Base-by-base conservation (phyloP, 2,329 filamentous ascomycete genomes). In the Arachnopeziza araneosa region DNA sequence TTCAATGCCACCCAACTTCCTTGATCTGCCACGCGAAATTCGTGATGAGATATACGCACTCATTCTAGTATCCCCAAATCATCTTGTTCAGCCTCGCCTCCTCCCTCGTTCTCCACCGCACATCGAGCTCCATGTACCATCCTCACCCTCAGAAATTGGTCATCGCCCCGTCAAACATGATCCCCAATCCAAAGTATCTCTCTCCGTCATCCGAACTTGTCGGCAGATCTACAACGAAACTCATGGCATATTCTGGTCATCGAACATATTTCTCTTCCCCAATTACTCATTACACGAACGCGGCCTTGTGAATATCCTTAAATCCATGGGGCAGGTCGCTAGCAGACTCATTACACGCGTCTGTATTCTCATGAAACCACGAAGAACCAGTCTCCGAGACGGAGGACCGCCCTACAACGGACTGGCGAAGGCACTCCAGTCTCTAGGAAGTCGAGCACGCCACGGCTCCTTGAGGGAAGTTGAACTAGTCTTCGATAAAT, bases 171-270 rank as follows among this genome's bases (percentile, higher is more conserved):
- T 44, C 36, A 44, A 44, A 44, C 36, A 44, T 44, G 36, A 14
- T 19, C 17, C 36, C 36, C 36, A 19, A 44, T 19, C 12, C 12
- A 14, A 44, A 44, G 58, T 61, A 12, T 62, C 62, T 4, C 59
- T 68, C 22, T 65, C 63, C 4, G 36, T 69, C 1, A 50, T 63
- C 1, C 59, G 64, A 1, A 62, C 63, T 21, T 65, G 64, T 55
- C 62, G 62, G 1, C 68, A 69, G 50, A 63, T 69, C 12, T 61
- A 68, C 48, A 26, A 61, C 14, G 68, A 69, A 50, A 62, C 66
- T 2, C 17, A 48, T 7, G 23, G 52, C 5, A 48, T 66, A 0
- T 67, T 69, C 55, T 69, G 67, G 67, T 1, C 26, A 7, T 44
- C 50, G 14, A 67, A 64, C 30, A 64, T 56, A 2, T 63, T 68